phyloP scores from a whole-genome alignment of 306 rosid species.

The Vachellia collinsii region DNA sequence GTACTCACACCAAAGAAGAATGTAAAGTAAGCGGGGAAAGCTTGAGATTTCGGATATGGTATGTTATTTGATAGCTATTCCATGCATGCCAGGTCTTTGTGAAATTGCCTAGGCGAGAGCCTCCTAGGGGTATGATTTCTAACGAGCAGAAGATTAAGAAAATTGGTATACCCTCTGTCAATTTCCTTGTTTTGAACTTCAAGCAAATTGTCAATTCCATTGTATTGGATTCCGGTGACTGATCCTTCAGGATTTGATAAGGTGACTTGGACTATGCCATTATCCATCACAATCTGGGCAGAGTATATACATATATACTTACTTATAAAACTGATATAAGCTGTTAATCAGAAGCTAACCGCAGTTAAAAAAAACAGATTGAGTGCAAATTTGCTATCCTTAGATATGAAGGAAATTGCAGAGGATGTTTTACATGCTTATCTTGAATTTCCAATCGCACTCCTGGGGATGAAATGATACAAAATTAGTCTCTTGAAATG shows the following conservation, averaged over 20 bases:
- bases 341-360: neutral
- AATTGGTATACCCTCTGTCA: slow-evolving; percentile 45
- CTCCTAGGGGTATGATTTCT: neutral
- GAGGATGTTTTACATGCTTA: slow-evolving; percentile 48
- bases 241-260: slow-evolving; percentile 81
- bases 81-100: slow-evolving; percentile 27
- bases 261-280: slow-evolving; percentile 82
- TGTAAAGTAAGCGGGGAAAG: neutral
- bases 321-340: neutral
- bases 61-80: neutral
- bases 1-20: neutral
- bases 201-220: slow-evolving; percentile 84
- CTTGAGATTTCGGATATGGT: neutral
- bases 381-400: slow-evolving; percentile 9
- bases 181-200: slow-evolving; percentile 64
- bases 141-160: neutral
- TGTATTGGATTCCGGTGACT: slow-evolving; percentile 75
- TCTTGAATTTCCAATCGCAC: slow-evolving; percentile 58
- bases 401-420: slow-evolving; percentile 32
- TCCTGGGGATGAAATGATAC: slow-evolving; percentile 43
- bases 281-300: slow-evolving; percentile 78
- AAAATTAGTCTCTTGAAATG: slow-evolving; percentile 45
- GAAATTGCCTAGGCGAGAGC: slow-evolving; percentile 22
- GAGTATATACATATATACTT: neutral
- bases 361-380: neutral